phyloP scores from a whole-genome alignment of 1,139 yeast genomes.

The Candida sojae region DNA sequence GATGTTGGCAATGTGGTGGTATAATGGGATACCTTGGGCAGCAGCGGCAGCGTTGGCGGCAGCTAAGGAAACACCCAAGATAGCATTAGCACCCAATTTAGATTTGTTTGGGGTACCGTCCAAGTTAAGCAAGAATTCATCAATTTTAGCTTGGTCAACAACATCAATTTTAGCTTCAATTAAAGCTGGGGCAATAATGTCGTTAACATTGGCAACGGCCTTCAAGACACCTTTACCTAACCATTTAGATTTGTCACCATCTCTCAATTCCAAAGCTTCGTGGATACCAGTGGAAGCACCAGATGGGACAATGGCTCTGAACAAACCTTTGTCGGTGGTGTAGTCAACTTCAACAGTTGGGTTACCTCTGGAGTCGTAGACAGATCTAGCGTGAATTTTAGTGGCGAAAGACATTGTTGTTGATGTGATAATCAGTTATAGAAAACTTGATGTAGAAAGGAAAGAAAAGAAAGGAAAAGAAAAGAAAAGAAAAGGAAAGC shows the following conservation, averaged over 20 bases:
- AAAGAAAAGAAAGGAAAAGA: slow-evolving; percentile 13
- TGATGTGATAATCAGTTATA: slow-evolving; percentile 3
- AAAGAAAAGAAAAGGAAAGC: slow-evolving; percentile 10
- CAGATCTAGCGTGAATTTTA: slow-evolving; percentile 85
- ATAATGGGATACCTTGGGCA: slow-evolving; percentile 82
- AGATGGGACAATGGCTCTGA: slow-evolving; percentile 94
- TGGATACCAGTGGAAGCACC: slow-evolving; percentile 96
- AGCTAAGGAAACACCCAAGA: slow-evolving; percentile 92
- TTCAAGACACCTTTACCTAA: slow-evolving; percentile 92
- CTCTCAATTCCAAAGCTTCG: slow-evolving; percentile 95
- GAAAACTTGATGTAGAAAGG: slow-evolving; percentile 9
- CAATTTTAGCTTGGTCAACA: slow-evolving; percentile 76
- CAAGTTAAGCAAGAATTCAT: slow-evolving; percentile 71
- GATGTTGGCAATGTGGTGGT: slow-evolving; percentile 78
- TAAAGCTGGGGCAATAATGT: slow-evolving; percentile 85
- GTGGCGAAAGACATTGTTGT: slow-evolving; percentile 32
- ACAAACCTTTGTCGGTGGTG: slow-evolving; percentile 80
- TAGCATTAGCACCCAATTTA: slow-evolving; percentile 94
- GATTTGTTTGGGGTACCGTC: slow-evolving; percentile 95
- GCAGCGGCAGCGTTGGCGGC: slow-evolving; percentile 96
- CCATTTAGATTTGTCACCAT: slow-evolving; percentile 92
- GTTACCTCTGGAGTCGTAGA: slow-evolving; percentile 97
- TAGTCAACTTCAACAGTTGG: slow-evolving; percentile 96
- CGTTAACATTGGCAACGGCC: slow-evolving; percentile 91
- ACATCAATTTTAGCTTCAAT: slow-evolving; percentile 73